phyloP scores from a whole-genome alignment of 2,329 filamentous ascomycete genomes.

The Epichloe sp. region DNA sequence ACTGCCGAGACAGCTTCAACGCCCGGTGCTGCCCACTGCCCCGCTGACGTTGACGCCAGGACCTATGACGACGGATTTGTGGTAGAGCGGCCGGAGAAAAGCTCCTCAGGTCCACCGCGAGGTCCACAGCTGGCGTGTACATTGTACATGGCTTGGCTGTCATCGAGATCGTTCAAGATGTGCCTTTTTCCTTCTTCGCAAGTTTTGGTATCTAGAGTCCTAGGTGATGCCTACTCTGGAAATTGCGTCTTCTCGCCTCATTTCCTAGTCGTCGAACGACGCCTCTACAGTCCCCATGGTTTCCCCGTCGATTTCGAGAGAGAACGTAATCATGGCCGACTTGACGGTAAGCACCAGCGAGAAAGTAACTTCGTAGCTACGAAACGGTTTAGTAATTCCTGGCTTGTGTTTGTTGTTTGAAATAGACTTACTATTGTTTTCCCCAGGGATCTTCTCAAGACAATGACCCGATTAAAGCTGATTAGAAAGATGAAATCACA shows the following conservation, averaged over 20 bases:
- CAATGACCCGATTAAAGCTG: fast-evolving
- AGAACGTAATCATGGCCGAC: slow-evolving; percentile 4
- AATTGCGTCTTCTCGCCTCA: too few species aligned
- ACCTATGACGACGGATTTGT: background rate
- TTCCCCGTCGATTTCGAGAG: background rate
- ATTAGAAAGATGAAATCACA: too few species aligned
- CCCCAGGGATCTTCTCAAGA: too few species aligned
- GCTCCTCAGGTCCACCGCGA: background rate
- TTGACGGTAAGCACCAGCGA: background rate
- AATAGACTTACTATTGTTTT: too few species aligned
- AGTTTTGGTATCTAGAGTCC: too few species aligned
- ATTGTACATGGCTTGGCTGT: background rate
- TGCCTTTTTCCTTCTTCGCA: too few species aligned
- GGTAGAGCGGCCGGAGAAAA: background rate
- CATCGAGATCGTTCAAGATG: background rate
- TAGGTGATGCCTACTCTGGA: too few species aligned
- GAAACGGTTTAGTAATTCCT: too few species aligned
- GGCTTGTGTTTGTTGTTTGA: too few species aligned
- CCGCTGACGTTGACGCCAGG: background rate
- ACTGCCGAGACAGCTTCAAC: background rate
- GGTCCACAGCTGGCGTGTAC: background rate
- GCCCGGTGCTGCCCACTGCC: too few species aligned
- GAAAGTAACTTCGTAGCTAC: background rate
- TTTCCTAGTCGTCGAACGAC: too few species aligned
- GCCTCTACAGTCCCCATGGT: slow-evolving; percentile 1